Evolutionary conservation across 208 protist species (phyloP).

Genomic region (Trypanosoma brucei): DNA sequence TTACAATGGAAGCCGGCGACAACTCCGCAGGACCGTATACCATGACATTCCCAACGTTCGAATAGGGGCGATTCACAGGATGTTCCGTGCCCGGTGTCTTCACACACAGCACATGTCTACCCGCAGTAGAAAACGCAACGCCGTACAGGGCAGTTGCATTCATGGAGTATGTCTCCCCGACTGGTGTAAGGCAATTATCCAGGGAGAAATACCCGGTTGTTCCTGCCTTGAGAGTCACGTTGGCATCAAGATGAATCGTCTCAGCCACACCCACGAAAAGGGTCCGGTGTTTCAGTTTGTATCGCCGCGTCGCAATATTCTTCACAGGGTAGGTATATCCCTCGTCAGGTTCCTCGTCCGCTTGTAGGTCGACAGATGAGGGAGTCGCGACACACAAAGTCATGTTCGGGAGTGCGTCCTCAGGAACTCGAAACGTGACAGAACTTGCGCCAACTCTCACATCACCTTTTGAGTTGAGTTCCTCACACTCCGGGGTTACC

Average conservation of each 20-base stretch:
- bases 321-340: slow-evolving; percentile 35
- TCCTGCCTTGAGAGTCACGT: slow-evolving; percentile 26
- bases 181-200: neutral
- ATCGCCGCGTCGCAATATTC: slow-evolving; percentile 26
- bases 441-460: slow-evolving; percentile 28
- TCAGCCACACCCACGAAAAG: slow-evolving; percentile 29
- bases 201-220: slow-evolving; percentile 14
- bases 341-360: slow-evolving; percentile 13
- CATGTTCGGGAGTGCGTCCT: slow-evolving; percentile 21
- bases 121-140: slow-evolving; percentile 33
- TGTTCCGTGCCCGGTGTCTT: slow-evolving; percentile 14
- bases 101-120: slow-evolving; percentile 49
- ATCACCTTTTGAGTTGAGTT: slow-evolving; percentile 24
- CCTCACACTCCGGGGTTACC: slow-evolving; percentile 21
- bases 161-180: slow-evolving; percentile 23
- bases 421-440: slow-evolving; percentile 38
- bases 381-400: slow-evolving; percentile 58
- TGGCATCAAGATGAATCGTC: slow-evolving; percentile 34
- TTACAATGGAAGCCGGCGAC: slow-evolving; percentile 33
- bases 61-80: neutral
- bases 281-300: slow-evolving; percentile 41
- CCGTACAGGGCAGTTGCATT: slow-evolving; percentile 14
- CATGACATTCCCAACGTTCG: slow-evolving; percentile 28
- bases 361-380: neutral
- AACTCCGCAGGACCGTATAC: slow-evolving; percentile 45